Conservation (phyloP, 169 alveolate genomes). For the Plasmodium relictum region DNA sequence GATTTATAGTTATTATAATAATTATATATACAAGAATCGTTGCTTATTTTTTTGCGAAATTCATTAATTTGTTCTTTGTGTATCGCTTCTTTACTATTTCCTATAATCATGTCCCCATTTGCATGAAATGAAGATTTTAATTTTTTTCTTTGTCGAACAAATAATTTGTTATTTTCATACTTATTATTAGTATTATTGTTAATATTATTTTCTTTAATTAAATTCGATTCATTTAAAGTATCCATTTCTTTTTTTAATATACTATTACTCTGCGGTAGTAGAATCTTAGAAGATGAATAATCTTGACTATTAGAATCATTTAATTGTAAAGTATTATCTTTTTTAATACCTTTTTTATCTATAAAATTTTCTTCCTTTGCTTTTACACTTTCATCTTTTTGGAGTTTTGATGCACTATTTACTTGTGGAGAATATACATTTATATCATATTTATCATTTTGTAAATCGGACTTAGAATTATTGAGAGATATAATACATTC, state of each 20-base stretch:
- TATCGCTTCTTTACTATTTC: constrained; percentile 71
- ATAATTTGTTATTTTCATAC: constrained; percentile 19
- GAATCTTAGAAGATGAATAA: constrained; percentile 24
- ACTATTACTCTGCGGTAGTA: constrained; percentile 10
- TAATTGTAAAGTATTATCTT: constrained; percentile 16
- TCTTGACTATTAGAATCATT: constrained; percentile 21
- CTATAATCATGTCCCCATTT: constrained; percentile 69
- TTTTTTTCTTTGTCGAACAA: constrained; percentile 67
- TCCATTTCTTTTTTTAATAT: constrained; percentile 1
- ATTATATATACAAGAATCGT: constrained; percentile 23
- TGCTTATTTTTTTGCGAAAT: constrained; percentile 52
- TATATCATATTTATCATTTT: background rate
- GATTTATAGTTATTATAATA: constrained; percentile 28
- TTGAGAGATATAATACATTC: background rate
- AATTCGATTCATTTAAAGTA: background rate
- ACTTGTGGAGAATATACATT: background rate
- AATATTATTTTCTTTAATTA: constrained; percentile 4
- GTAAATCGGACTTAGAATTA: background rate
- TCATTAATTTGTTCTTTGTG: constrained; percentile 74
- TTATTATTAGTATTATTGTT: background rate
- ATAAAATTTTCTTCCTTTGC: background rate
- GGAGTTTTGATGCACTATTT: background rate
- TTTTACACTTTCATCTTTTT: constrained; percentile 1
- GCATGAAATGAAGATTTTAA: constrained; percentile 73
- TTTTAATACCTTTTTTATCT: background rate